Conservation (phyloP, 2,329 filamentous ascomycete genomes). For the Hyphodiscus sp. region DNA sequence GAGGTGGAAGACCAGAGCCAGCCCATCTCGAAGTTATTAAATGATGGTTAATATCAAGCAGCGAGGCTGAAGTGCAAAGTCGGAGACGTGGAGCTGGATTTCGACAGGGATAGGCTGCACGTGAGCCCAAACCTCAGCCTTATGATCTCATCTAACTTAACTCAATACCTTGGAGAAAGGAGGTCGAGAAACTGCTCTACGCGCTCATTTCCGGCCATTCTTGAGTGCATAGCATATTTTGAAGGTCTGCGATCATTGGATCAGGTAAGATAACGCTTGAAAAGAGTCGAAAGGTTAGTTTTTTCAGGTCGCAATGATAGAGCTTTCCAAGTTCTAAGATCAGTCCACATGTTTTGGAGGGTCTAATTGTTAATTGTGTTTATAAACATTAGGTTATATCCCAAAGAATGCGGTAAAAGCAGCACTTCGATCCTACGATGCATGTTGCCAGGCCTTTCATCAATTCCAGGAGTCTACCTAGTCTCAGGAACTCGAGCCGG, state of each 20-base stretch:
- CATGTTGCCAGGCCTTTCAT: slow-evolving; percentile 25
- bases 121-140: slow-evolving; percentile 4
- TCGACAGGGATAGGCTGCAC: not conserved
- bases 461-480: slow-evolving; percentile 31
- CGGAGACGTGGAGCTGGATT: slow-evolving; percentile 8
- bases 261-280: no score
- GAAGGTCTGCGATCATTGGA: no score
- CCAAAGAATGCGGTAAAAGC: no score
- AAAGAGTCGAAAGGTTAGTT: no score
- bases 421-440: slow-evolving; percentile 12
- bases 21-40: slow-evolving; percentile 41
- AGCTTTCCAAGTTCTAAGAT: not conserved
- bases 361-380: no score
- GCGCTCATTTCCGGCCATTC: no score
- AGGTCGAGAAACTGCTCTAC: slow-evolving; percentile 3
- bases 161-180: not conserved
- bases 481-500: slow-evolving; percentile 24
- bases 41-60: not conserved
- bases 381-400: no score
- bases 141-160: slow-evolving; percentile 12
- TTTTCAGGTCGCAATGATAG: not conserved
- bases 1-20: slow-evolving; percentile 50
- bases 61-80: slow-evolving; percentile 7
- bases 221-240: no score
- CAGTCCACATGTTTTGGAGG: not conserved